phyloP scores from a whole-genome alignment of 352 stramenopile genomes.

The Globisporangium viniferum region DNA sequence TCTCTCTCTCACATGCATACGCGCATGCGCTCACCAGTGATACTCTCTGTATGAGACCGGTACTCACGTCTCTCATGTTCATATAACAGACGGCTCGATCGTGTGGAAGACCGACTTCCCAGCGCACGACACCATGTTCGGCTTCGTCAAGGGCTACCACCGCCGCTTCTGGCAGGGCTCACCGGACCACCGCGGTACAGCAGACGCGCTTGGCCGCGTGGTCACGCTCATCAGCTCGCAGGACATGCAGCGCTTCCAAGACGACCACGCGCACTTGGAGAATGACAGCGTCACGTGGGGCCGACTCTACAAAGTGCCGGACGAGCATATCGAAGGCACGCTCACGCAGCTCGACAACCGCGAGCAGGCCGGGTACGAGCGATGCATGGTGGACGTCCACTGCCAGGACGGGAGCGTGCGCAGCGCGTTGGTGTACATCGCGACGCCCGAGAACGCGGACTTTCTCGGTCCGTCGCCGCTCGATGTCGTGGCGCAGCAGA shows the following conservation, averaged over 20 bases:
- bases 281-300: constrained; percentile 79
- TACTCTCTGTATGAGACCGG: neutral
- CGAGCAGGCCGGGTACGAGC: constrained; percentile 79
- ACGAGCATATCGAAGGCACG: constrained; percentile 69
- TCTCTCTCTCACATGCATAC: neutral
- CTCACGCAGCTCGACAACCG: constrained; percentile 82
- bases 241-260: constrained; percentile 69
- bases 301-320: constrained; percentile 81
- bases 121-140: constrained; percentile 28
- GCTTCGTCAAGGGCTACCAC: constrained; percentile 79
- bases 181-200: constrained; percentile 82
- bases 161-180: constrained; percentile 90
- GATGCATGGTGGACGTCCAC: constrained; percentile 69
- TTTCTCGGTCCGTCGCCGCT: constrained; percentile 74
- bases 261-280: constrained; percentile 60
- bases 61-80: neutral
- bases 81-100: constrained; percentile 26
- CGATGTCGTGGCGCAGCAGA: constrained; percentile 77
- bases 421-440: constrained; percentile 82
- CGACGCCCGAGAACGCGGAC: constrained; percentile 76
- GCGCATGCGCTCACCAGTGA: neutral
- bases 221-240: constrained; percentile 83
- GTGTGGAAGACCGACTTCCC: constrained; percentile 37
- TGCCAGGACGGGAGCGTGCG: constrained; percentile 68
- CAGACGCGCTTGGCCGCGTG: constrained; percentile 74